Evolutionary conservation across 345 rosid species (phyloP).

Genomic region (Salix udensis): DNA sequence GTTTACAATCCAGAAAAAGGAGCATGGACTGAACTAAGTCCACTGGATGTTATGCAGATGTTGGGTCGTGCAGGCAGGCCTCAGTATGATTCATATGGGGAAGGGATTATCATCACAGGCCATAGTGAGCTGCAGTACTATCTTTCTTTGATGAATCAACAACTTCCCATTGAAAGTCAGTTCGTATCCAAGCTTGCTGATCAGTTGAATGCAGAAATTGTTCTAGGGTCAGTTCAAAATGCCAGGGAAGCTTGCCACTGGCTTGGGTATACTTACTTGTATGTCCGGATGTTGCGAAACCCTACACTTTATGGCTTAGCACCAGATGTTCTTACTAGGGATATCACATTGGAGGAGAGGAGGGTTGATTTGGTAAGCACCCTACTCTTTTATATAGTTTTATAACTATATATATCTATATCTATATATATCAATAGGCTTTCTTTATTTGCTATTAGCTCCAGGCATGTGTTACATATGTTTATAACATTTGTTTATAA

Average conservation of each 20-base stretch:
- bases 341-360: constrained; percentile 76
- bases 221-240: constrained; percentile 93
- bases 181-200: constrained; percentile 89
- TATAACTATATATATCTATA: neutral
- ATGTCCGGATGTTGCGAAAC: constrained; percentile 81
- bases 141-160: constrained; percentile 94
- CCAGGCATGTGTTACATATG: neutral
- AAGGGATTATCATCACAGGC: constrained; percentile 96
- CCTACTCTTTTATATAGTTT: neutral
- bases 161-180: constrained; percentile 97
- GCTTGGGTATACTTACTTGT: constrained; percentile 88
- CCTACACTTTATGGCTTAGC: constrained; percentile 84
- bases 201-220: constrained; percentile 98
- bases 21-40: constrained; percentile 93
- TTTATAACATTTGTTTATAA: neutral
- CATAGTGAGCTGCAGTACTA: constrained; percentile 83
- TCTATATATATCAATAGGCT: neutral
- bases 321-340: constrained; percentile 71
- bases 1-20: constrained; percentile 97
- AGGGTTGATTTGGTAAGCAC: constrained; percentile 89
- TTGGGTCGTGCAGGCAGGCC: constrained; percentile 99
- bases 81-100: constrained; percentile 85
- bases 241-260: constrained; percentile 97
- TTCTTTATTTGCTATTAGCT: neutral
- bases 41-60: constrained; percentile 99